Evolutionary conservation across 345 rosid genomes (phyloP), one percentile per base, ranked within the genome.

Genomic region (Crucihimalaya himalaica): DNA sequence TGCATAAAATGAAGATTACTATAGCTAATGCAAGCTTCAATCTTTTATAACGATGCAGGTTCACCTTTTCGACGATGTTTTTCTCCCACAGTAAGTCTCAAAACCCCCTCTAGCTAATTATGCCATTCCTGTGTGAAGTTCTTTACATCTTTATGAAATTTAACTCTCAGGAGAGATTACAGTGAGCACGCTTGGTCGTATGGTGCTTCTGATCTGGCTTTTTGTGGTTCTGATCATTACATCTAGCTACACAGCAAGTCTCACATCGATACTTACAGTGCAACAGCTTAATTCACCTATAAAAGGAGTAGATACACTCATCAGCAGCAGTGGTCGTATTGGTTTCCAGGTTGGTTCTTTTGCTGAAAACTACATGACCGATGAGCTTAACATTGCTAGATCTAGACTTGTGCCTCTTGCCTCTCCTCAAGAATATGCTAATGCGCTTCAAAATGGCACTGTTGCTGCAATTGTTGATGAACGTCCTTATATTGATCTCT

Each of bases 211-310:
- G 68, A 83, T 93, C 79, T 91, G 97, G 97, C 89, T 93, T 53
- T 93, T 93, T 71, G 88, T 93, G 14, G 89, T 93, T 72, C 69
- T 91, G 81, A 88, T 93, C 59, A 81, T 93, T 58, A 89, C 75
- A 73, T 93, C 97, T 14, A 93, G 97, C 84, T 93, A 93, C 76
- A 93, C 92, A 5, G 98, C 98, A 4, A 93, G 97, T 75, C 83
- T 93, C 63, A 93, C 98, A 72, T 93, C 97, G 32, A 87, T 93
- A 45, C 91, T 93, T 76, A 93, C 97, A 3, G 91, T 88, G 48
- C 91, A 85, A 74, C 98, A 93, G 72, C 85, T 93, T 39, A 85
- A 86, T 54, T 93, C 98, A 2, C 96, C 96, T 29, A 87, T 93
- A 59, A 81, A 76, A 77, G 93, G 98, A 68, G 87, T 93, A 14